phyloP scores from a whole-genome alignment of 2,329 filamentous ascomycete species.

The Fusarium dlaminii region DNA sequence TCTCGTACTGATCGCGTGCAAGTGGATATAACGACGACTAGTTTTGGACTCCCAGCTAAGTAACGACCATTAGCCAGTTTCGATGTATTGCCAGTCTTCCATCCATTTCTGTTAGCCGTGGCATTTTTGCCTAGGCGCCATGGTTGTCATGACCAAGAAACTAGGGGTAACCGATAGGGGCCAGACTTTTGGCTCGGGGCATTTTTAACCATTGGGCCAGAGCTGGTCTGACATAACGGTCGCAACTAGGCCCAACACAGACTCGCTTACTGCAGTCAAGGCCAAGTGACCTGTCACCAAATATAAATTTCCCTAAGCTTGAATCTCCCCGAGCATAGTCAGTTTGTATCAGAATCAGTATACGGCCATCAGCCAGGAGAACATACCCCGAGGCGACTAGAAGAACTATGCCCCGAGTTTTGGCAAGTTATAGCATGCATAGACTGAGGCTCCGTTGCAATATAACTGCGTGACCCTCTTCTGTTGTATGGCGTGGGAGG shows the following conservation, averaged over 20 bases:
- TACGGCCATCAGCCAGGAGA: background rate
- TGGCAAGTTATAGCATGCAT: background rate
- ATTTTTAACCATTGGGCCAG: slow-evolving; percentile 39
- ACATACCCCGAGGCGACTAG: background rate
- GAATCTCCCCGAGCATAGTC: slow-evolving; percentile 14
- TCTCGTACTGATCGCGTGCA: slow-evolving; percentile 13
- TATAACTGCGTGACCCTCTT: background rate
- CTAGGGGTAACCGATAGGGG: slow-evolving; percentile 26
- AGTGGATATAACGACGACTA: background rate
- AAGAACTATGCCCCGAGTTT: background rate
- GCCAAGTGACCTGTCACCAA: slow-evolving; percentile 20
- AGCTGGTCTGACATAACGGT: slow-evolving; percentile 30
- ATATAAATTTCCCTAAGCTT: slow-evolving; percentile 12
- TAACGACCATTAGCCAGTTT: background rate
- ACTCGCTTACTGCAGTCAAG: slow-evolving; percentile 6
- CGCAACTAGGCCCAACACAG: slow-evolving; percentile 23
- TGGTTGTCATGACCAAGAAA: slow-evolving; percentile 22
- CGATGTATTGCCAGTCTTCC: slow-evolving; percentile 9
- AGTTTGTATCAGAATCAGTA: slow-evolving; percentile 8
- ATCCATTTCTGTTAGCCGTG: slow-evolving; percentile 9
- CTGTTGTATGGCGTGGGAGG: background rate
- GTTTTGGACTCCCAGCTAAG: background rate
- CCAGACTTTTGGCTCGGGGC: slow-evolving; percentile 34
- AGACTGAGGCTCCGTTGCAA: background rate
- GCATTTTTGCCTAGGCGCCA: slow-evolving; percentile 11